Base-by-base conservation (phyloP, 129 eudicot genomes). In the Scalesia atractyloides region DNA sequence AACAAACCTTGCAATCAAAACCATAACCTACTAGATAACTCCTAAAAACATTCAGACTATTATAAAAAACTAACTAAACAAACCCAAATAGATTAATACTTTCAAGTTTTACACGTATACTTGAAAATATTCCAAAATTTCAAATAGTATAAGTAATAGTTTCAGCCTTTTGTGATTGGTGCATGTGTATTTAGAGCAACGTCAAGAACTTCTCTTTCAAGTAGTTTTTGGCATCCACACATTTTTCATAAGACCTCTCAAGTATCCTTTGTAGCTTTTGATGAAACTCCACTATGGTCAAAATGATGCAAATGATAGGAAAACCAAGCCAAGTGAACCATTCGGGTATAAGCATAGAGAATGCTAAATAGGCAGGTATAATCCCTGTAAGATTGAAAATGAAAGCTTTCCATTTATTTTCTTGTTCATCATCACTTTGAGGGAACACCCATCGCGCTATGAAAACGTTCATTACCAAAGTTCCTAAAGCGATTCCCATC, bases 281-380 rank as follows among this genome's bases (percentile, higher is more conserved):
- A 17, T 34, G 15, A 37, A 7, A 8, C 26, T 64, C 49, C 37
- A 64, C 7, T 7, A 39, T 39, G 47, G 30, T 16, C 33, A 64
- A 7, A 66, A 44, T 11, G 4, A 2, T 19, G 56, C 36, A 66
- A 18, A 66, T 43, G 18, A 66, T 19, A 22, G 8, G 10, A 43
- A 39, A 66, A 46, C 70, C 52, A 11, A 1, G 14, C 70, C 52
- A 66, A 66, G 70, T 66, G 36, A 66, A 66, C 70, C 70, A 66
- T 66, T 66, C 68, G 17, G 69, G 70, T 43, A 44, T 22, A 66
- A 66, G 37, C 33, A 66, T 66, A 7, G 70, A 66, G 54, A 66
- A 46, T 18, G 54, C 30, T 20, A 46, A 19, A 46, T 19, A 66
- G 12, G 70, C 54, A 66, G 53, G 22, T 12, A n/a, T n/a, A n/a